phyloP scores from a whole-genome alignment of 2,329 filamentous ascomycete genomes.

The Escovopsis sp. region DNA sequence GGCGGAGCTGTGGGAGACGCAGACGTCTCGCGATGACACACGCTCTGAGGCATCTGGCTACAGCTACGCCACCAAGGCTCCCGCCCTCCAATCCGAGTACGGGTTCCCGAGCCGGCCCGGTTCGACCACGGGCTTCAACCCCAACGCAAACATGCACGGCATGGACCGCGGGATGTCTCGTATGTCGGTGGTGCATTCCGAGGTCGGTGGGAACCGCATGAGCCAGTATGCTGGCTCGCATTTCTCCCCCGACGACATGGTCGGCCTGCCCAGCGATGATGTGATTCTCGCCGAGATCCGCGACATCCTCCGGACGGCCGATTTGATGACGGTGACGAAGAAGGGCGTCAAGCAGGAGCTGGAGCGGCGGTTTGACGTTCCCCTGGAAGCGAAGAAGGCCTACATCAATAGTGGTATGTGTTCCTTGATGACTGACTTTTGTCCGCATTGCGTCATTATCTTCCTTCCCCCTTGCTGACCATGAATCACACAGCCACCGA shows the following conservation, averaged over 20 bases:
- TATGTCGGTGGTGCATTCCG: conserved; percentile 67
- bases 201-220: conserved; percentile 44
- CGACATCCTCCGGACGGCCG: conserved; percentile 78
- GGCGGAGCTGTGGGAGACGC: conserved; percentile 90
- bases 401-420: conserved; percentile 86
- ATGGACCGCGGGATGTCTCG: conserved; percentile 42
- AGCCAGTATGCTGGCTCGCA: conserved; percentile 47
- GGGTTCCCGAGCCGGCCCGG: conserved; percentile 44
- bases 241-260: conserved; percentile 51
- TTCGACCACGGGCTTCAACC: conserved; percentile 35
- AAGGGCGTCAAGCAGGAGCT: conserved; percentile 93
- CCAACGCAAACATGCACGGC: conserved; percentile 35
- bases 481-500: conserved; percentile 48
- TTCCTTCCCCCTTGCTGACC: background rate
- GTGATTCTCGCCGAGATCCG: conserved; percentile 84
- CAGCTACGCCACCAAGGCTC: conserved; percentile 81
- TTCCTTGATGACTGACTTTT: background rate
- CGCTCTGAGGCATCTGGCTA: conserved; percentile 84
- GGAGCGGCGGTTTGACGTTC: conserved; percentile 77
- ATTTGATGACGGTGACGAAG: conserved; percentile 97
- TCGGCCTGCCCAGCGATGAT: conserved; percentile 73
- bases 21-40: conserved; percentile 67
- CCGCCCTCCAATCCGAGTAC: conserved; percentile 54
- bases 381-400: conserved; percentile 71
- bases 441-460: background rate